Evolutionary conservation across 352 stramenopile genomes (phyloP), one percentile per base, ranked within the genome.

Genomic region (Globisporangium spiculum): DNA sequence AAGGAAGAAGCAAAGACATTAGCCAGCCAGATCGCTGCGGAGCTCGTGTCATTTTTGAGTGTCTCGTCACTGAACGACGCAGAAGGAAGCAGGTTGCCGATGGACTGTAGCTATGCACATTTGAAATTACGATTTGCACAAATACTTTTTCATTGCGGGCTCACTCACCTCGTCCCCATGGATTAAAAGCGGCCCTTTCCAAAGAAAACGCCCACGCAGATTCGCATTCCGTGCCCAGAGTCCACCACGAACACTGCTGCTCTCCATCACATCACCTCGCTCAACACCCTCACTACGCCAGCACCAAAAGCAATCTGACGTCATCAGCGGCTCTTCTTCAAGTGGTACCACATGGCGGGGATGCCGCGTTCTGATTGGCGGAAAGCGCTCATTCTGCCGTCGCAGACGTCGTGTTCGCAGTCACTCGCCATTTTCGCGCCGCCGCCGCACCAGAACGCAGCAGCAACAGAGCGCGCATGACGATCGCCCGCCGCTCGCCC

Each of bases 261-360:
- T 22, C 14, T 14, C 38, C 38, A 46, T 44, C 12, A 18, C 10
- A 16, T 6, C 12, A 44, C 36, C 36, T 20, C 41, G 5, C 41
- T 48, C 41, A 16, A 48, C 7, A n/a, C 14, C 4, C 41, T 6
- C 36, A 63, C 54, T 24, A 55, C 59, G 14, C 22, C 36, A 24
- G 38, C 59, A 63, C 52, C 50, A 14, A 1, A 6, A 22, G 3
- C 20, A n/a, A 20, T 32, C 32, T 62, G 56, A 48, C 30, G 56
- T 62, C 56, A 62, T 44, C 53, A 59, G 10, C 5, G 5, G 53
- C 24, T 10, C 30, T 46, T 62, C 56, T 48, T 62, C 56, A 62
- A 62, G 55, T 46, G 38, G 36, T 0, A 3, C 12, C 10, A 44
- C 36, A 44, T 44, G 36, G 4, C n/a, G n/a, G 24, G 24, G 34